phyloP scores from a whole-genome alignment of 495 filamentous ascomycete species.

The Clavariopsis aquatica region DNA sequence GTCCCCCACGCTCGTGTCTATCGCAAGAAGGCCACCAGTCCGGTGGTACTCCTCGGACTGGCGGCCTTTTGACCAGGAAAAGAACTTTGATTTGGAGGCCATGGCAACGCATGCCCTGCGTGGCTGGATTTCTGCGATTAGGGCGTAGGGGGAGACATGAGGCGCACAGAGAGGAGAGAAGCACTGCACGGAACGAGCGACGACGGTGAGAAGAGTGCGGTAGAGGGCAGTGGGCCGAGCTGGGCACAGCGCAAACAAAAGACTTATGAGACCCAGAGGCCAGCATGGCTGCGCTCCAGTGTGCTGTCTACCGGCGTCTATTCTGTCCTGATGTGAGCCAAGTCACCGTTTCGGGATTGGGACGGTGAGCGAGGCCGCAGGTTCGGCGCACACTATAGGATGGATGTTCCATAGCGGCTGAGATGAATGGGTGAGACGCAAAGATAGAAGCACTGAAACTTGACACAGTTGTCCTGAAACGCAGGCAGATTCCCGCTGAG shows the following conservation, averaged over 20 bases:
- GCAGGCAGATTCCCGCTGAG: not conserved
- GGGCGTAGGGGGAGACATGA: conserved; percentile 13
- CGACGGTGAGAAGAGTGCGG: conserved; percentile 5
- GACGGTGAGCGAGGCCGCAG: conserved; percentile 2
- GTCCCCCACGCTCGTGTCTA: conserved; percentile 32
- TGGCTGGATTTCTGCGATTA: not conserved
- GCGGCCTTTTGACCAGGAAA: conserved; percentile 47
- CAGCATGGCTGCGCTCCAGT: conserved; percentile 7
- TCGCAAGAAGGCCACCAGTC: conserved; percentile 29
- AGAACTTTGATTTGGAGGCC: conserved; percentile 42
- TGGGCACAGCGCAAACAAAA: not conserved
- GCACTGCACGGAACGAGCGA: conserved; percentile 11
- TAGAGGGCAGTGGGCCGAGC: not conserved
- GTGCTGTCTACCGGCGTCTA: conserved; percentile 25
- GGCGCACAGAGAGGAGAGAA: not conserved
- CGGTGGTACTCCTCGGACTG: conserved; percentile 32
- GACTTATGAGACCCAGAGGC: not conserved
- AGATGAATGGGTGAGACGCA: conserved; percentile 28
- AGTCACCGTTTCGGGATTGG: conserved; percentile 14
- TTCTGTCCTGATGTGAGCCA: not conserved
- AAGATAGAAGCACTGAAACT: conserved; percentile 14
- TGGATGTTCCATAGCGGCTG: not conserved
- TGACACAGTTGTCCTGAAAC: not conserved
- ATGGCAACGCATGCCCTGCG: conserved; percentile 28
- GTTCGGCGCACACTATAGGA: not conserved